A percentile compares a stretch with the other conserved stretches of the same genome.
phyloP scores from a whole-genome alignment of 345 rosid genomes.

The Erysimum cheiranthoides region DNA sequence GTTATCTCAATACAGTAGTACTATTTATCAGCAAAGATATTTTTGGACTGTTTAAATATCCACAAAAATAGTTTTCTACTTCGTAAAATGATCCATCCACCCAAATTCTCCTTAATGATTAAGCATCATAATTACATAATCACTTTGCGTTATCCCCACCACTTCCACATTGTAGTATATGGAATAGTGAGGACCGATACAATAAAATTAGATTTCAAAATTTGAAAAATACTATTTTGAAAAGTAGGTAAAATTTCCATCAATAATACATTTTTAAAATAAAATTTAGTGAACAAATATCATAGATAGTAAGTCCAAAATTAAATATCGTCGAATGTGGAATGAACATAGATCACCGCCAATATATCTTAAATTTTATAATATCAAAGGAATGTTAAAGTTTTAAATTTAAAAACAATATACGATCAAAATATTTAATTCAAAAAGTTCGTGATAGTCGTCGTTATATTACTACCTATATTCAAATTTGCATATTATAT shows the following conservation, averaged over 20 bases:
- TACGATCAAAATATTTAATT: neutral
- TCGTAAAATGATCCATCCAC: slow-evolving; percentile 21
- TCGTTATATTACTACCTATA: neutral
- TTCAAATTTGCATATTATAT: neutral
- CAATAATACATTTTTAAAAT: neutral
- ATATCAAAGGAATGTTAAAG: neutral
- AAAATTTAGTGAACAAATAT: neutral
- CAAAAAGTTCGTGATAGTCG: neutral
- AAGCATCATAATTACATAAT: slow-evolving; percentile 36
- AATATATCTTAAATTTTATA: neutral
- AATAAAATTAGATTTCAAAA: slow-evolving; percentile 29
- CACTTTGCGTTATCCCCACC: slow-evolving; percentile 39
- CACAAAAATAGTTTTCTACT: neutral
- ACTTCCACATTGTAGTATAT: slow-evolving; percentile 34
- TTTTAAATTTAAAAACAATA: neutral
- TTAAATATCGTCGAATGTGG: neutral
- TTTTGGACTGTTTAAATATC: neutral
- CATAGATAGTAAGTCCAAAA: neutral
- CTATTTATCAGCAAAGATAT: neutral
- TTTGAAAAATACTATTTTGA: slow-evolving; percentile 19
- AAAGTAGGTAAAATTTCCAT: slow-evolving; percentile 1
- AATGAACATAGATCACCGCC: neutral
- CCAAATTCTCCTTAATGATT: slow-evolving; percentile 19
- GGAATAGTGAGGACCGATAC: slow-evolving; percentile 34
- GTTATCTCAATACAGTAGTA: neutral